phyloP scores from a whole-genome alignment of 2,329 filamentous ascomycete genomes.

The Sclerotiophoma versabilis region DNA sequence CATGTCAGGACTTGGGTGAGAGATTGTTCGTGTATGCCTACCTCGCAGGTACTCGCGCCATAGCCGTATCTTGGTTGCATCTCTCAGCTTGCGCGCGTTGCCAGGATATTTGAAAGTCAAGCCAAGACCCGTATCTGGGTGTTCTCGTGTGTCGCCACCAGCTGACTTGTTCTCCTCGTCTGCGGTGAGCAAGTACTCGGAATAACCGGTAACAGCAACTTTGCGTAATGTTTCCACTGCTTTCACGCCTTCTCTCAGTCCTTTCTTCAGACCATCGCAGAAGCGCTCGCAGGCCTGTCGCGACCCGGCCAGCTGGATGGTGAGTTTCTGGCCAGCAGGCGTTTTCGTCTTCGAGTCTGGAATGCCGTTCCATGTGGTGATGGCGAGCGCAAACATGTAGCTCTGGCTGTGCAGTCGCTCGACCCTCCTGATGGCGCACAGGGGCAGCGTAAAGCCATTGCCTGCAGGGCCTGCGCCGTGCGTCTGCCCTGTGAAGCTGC shows the following conservation, averaged over 20 bases:
- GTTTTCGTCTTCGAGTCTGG: slow-evolving; percentile 52
- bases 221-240: slow-evolving; percentile 84
- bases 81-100: slow-evolving; percentile 89
- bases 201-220: slow-evolving; percentile 87
- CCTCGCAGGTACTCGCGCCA: slow-evolving; percentile 92
- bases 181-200: slow-evolving; percentile 64
- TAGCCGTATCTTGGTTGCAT: slow-evolving; percentile 94
- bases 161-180: slow-evolving; percentile 45
- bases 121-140: slow-evolving; percentile 92
- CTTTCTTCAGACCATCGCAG: slow-evolving; percentile 93
- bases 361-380: slow-evolving; percentile 89
- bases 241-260: slow-evolving; percentile 83
- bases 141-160: slow-evolving; percentile 53
- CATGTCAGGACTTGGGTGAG: slow-evolving; percentile 19
- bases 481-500: slow-evolving; percentile 88
- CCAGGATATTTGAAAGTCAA: slow-evolving; percentile 95
- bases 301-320: slow-evolving; percentile 87
- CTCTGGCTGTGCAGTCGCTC: slow-evolving; percentile 92
- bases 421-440: slow-evolving; percentile 89
- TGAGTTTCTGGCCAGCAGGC: slow-evolving; percentile 79
- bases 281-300: slow-evolving; percentile 91
- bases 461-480: slow-evolving; percentile 91
- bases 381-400: slow-evolving; percentile 88
- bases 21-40: slow-evolving; percentile 39
- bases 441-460: slow-evolving; percentile 93